Evolutionary conservation across 2,329 filamentous ascomycete species (phyloP), one percentile per base, ranked within the genome.

Genomic region (Talaromyces sp.): DNA sequence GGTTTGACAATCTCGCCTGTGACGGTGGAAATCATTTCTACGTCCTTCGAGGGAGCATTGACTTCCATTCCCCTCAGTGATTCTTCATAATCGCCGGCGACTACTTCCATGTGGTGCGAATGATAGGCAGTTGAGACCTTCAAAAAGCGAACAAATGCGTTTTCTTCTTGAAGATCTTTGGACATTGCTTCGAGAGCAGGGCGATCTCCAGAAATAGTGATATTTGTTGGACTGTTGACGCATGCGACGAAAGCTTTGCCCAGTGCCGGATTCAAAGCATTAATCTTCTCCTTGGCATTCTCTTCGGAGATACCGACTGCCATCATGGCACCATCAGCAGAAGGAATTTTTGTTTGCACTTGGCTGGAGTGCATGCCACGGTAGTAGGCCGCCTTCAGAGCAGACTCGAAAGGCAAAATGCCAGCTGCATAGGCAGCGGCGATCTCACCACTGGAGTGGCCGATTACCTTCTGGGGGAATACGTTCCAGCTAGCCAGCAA

Each of bases 381-480:
- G 14, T 61, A 67, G 54, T 72, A 74, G 6, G 70, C 70, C 19
- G 65, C 63, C 19, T 65, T 67, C 57, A 68, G 65, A 1, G 71
- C 69, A 12, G 65, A 65, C 31, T 68, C 63, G 0, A 61, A 62
- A 2, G 67, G 64, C 7, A 75, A 19, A 26, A 65, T 69, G 2
- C 80, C 74, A 1, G 76, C 75, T 2, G 78, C 77, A 60, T 81
- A 82, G 7, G 78, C 77, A 0, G 78, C 78, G 0, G 75, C 77
- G 32, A 80, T 71, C 53, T 74, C 72, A 7, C 72, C 72, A 6
- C 66, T 68, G 0, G 70, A 72, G 41, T 74, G 72, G 3, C 72
- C 70, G 1, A 56, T 59, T 3, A 74, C 72, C 8, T 56, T 54
- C 14, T 43, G 58, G 3, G 72, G 68, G 3, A 57, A 60, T 24